Conservation (phyloP, 2,329 filamentous ascomycete genomes). For the Arthrobotrys entomopaga region DNA sequence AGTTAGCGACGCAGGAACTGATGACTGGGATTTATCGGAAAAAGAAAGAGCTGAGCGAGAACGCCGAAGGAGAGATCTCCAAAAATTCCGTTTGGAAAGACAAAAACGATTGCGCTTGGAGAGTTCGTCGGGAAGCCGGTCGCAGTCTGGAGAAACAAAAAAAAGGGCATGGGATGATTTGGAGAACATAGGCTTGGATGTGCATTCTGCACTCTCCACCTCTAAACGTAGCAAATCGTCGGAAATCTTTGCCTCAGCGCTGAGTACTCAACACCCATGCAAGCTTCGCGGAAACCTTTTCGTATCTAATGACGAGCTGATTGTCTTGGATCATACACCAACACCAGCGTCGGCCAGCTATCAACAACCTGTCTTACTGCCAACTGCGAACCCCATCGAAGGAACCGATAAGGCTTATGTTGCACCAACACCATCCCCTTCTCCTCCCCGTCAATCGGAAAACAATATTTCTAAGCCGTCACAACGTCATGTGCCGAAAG, state of each 20-base stretch:
- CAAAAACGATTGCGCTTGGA: constrained; percentile 37
- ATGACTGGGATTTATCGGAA: constrained; percentile 42
- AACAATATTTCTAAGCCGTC: constrained; percentile 14
- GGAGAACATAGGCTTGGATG: constrained; percentile 13
- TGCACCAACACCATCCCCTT: constrained; percentile 49
- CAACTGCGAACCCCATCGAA: background rate
- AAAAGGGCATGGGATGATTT: constrained; percentile 19
- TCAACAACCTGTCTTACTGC: too few relatives aligned
- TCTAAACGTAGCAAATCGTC: constrained; percentile 44
- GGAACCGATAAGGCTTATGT: constrained; percentile 12
- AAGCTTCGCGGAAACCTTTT: background rate
- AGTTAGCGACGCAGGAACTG: constrained; percentile 36
- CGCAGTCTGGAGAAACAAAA: background rate
- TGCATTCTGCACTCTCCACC: background rate
- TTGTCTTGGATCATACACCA: background rate
- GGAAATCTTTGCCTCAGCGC: constrained; percentile 35
- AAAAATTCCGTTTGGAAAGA: constrained; percentile 44
- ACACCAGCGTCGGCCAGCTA: background rate
- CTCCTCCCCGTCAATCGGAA: constrained; percentile 30
- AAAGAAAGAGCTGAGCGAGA: constrained; percentile 45
- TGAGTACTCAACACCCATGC: constrained; percentile 9
- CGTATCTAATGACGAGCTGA: background rate
- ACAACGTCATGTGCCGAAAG: constrained; percentile 34
- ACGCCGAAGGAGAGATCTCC: constrained; percentile 45
- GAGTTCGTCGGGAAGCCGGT: background rate